phyloP scores from a whole-genome alignment of 1,284 basidiomycete genomes.

The Lentinula novae-zelandiae region DNA sequence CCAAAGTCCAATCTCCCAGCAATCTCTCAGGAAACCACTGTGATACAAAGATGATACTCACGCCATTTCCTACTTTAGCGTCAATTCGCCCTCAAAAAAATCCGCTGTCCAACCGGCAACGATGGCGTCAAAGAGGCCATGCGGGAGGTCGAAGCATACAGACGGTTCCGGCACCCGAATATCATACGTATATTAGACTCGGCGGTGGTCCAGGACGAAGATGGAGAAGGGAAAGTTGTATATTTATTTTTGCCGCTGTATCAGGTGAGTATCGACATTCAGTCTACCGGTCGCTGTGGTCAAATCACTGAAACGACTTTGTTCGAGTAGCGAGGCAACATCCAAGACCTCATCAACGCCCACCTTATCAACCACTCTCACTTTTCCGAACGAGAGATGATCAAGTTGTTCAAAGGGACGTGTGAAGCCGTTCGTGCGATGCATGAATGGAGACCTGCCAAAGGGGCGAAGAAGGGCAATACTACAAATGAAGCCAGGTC shows the following conservation, averaged over 20 bases:
- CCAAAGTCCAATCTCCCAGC: neutral
- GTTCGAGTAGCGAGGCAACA: constrained; percentile 69
- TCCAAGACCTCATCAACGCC: constrained; percentile 92
- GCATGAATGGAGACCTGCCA: constrained; percentile 74
- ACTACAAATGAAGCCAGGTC: neutral
- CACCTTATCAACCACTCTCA: constrained; percentile 82
- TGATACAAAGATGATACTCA: neutral
- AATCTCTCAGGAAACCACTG: neutral
- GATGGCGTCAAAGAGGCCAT: constrained; percentile 83
- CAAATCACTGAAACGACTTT: neutral
- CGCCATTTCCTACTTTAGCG: constrained; percentile 39
- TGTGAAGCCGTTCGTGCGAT: constrained; percentile 92
- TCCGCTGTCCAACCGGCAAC: constrained; percentile 78
- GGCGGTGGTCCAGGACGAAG: constrained; percentile 90
- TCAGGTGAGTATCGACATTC: constrained; percentile 44
- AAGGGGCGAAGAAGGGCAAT: constrained; percentile 19
- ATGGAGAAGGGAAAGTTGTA: constrained; percentile 92
- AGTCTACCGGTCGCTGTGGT: too few relatives aligned
- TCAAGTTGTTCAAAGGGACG: constrained; percentile 89
- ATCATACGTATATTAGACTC: constrained; percentile 90
- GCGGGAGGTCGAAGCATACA: constrained; percentile 88
- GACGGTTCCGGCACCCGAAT: constrained; percentile 89
- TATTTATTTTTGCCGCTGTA: constrained; percentile 92
- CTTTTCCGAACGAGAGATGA: constrained; percentile 86
- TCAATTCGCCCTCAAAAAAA: constrained; percentile 93